Conservation (phyloP, 352 stramenopile genomes). For the Sclerospora graminicola region DNA sequence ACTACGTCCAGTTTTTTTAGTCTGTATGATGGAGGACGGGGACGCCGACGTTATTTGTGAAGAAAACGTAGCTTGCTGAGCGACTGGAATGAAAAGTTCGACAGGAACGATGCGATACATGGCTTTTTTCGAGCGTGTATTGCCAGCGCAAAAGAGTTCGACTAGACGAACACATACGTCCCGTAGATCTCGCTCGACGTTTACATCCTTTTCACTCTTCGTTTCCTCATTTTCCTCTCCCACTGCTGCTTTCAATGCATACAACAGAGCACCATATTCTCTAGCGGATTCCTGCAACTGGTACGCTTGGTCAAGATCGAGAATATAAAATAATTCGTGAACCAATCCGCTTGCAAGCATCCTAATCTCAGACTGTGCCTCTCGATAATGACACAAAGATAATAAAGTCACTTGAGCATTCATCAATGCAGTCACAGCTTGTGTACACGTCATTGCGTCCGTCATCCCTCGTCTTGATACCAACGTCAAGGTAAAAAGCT, state of each 20-base stretch:
- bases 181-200: slow-evolving; percentile 12
- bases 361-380: slow-evolving; percentile 20
- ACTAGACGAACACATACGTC: slow-evolving; percentile 61
- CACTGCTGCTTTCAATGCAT: slow-evolving; percentile 45
- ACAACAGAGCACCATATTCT: slow-evolving; percentile 67
- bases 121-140: slow-evolving; percentile 61
- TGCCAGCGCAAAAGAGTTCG: slow-evolving; percentile 75
- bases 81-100: slow-evolving; percentile 62
- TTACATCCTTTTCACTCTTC: slow-evolving; percentile 4
- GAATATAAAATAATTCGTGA: slow-evolving; percentile 62
- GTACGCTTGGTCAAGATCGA: slow-evolving; percentile 66
- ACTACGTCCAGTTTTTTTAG: slow-evolving; percentile 18
- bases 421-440: slow-evolving; percentile 52
- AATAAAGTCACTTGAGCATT: slow-evolving; percentile 60
- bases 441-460: slow-evolving; percentile 41
- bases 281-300: slow-evolving; percentile 68
- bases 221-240: slow-evolving; percentile 10
- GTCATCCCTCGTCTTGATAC: slow-evolving; percentile 40
- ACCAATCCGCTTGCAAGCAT: slow-evolving; percentile 55
- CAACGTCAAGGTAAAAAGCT: slow-evolving; percentile 58
- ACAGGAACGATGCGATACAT: slow-evolving; percentile 77
- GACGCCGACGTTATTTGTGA: slow-evolving; percentile 46
- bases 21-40: slow-evolving; percentile 18
- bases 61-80: slow-evolving; percentile 41
- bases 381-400: slow-evolving; percentile 44